Conservation (phyloP, 257 asterid genomes). For the Solanum commersonii region DNA sequence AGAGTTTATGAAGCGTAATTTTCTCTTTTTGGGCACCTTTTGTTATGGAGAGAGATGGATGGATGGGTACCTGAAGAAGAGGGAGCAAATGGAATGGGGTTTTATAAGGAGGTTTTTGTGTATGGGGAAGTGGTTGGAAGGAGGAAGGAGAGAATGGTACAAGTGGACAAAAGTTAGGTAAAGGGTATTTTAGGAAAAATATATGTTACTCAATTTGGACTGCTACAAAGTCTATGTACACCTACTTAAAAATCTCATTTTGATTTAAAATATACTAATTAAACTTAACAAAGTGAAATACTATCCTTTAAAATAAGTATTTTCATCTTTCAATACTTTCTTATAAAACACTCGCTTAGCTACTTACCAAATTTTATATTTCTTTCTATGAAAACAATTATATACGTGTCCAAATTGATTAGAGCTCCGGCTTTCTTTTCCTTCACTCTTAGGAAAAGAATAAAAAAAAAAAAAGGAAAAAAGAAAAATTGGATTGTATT, state of each 20-base stretch:
- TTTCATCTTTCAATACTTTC: too few species aligned
- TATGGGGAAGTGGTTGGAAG: background rate
- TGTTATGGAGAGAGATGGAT: background rate
- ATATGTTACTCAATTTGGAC: background rate
- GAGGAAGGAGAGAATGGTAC: background rate
- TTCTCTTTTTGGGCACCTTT: background rate
- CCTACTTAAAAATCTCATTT: background rate
- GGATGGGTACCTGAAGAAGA: background rate
- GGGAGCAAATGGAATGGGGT: background rate
- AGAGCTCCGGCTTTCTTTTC: too few species aligned
- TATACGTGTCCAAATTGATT: too few species aligned
- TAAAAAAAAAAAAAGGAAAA: too few species aligned
- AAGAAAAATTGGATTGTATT: too few species aligned
- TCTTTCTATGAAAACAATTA: too few species aligned
- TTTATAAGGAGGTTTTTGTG: slow-evolving; percentile 17
- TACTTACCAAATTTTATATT: too few species aligned
- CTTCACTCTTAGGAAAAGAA: too few species aligned
- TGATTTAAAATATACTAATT: background rate
- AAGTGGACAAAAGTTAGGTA: background rate
- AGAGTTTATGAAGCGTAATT: background rate
- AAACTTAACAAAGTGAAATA: background rate
- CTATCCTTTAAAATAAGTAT: background rate
- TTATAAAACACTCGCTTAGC: too few species aligned
- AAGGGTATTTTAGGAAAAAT: background rate
- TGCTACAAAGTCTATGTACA: background rate